A percentile compares a stretch with the other conserved stretches of the same genome.
These are phyloP conservation scores for Claviceps fusiformis DNA, from an alignment of 2,329 filamentous ascomycete species.

Conservation along the genomic window DNA sequence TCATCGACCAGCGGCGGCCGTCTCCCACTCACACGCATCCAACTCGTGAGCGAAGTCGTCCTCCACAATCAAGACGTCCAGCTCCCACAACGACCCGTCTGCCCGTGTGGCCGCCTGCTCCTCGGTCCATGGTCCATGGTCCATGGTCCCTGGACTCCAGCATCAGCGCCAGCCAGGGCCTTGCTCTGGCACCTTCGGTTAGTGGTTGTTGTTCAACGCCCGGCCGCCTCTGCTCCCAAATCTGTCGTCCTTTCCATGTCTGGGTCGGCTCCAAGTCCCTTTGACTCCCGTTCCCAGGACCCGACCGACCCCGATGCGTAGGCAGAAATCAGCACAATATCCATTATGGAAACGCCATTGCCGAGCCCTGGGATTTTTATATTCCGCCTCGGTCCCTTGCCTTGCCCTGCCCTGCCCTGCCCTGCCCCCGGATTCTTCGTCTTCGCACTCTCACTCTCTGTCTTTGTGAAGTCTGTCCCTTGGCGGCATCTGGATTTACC, in stretches of 20 bases:
- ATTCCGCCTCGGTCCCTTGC: neutral
- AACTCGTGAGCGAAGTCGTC: neutral
- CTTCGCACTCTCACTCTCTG: neutral
- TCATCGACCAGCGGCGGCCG: neutral
- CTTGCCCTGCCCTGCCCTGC: neutral
- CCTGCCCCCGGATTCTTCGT: neutral
- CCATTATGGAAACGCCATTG: neutral
- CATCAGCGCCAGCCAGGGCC: neutral
- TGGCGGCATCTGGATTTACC: neutral
- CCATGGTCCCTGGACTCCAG: neutral
- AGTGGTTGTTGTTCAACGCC: neutral
- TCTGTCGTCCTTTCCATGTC: neutral
- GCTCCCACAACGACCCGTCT: neutral
- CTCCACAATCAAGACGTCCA: neutral
- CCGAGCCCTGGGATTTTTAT: neutral
- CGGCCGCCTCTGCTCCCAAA: neutral
- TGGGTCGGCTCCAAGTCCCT: neutral
- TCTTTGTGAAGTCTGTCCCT: neutral
- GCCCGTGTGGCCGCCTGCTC: too few relatives aligned
- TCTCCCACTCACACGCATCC: neutral
- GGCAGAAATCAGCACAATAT: neutral
- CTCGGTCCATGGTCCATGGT: too few relatives aligned
- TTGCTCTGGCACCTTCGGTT: neutral
- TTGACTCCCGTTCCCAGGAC: neutral
- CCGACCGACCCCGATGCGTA: too few relatives aligned